phyloP scores from a whole-genome alignment of 2,329 filamentous ascomycete species.

The Pseudogymnoascus sp. region DNA sequence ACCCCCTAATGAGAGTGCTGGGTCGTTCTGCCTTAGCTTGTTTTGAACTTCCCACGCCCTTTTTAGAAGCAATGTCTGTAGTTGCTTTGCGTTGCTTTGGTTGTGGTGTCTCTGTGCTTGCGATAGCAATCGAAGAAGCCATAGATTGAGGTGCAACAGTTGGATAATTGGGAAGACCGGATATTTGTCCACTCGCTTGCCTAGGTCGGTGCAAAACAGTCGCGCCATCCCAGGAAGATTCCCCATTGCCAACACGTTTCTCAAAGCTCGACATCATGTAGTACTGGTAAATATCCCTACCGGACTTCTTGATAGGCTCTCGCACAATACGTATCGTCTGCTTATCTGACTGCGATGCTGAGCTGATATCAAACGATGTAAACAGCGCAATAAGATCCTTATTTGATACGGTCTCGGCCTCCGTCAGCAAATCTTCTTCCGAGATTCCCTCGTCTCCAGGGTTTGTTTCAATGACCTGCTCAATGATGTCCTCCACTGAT shows the following conservation, averaged over 20 bases:
- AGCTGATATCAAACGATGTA: not conserved
- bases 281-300: slow-evolving; percentile 2
- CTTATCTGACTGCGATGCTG: not conserved
- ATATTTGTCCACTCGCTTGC: not conserved
- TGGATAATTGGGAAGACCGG: not conserved
- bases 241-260: not conserved
- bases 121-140: not conserved
- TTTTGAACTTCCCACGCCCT: not conserved
- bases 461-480: not conserved
- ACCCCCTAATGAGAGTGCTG: not conserved
- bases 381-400: not conserved
- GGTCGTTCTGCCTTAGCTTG: not conserved
- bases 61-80: not conserved
- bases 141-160: not conserved
- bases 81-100: not conserved
- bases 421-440: not conserved
- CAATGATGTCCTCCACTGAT: not conserved
- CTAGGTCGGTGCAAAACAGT: slow-evolving; percentile 7
- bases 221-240: slow-evolving; percentile 1
- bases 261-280: not conserved
- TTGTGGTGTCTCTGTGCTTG: not conserved
- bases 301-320: not conserved
- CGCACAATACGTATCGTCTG: slow-evolving; percentile 5
- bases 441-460: slow-evolving; percentile 2
- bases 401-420: not conserved